Evolutionary conservation across 306 rosid species (phyloP).

Genomic region (Sicyos baderoa): DNA sequence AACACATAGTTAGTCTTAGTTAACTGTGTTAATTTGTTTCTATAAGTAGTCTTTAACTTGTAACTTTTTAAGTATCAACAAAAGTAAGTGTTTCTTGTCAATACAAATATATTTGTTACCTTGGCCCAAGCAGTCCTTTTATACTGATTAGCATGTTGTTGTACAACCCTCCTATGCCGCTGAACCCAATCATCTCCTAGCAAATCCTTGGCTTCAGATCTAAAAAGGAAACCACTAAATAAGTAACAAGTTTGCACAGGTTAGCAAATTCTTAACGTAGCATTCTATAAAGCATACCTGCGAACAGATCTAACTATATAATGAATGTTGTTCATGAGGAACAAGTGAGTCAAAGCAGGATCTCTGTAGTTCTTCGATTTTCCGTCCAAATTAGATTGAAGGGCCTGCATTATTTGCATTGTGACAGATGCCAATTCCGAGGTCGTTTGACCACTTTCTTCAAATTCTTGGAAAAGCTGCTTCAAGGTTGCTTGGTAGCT

Average conservation of each 20-base stretch:
- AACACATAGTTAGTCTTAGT: neutral
- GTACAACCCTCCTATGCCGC: constrained; percentile 81
- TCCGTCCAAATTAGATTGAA: constrained; percentile 87
- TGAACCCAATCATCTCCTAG: constrained; percentile 99
- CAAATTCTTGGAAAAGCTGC: constrained; percentile 90
- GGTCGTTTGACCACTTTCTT: constrained; percentile 46
- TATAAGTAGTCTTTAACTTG: neutral
- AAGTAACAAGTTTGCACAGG: constrained; percentile 18
- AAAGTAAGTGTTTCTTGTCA: neutral
- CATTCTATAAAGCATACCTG: constrained; percentile 37
- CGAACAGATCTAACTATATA: constrained; percentile 93
- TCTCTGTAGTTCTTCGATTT: constrained; percentile 93
- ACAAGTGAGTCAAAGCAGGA: constrained; percentile 67
- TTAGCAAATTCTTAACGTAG: constrained; percentile 15
- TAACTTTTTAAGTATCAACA: neutral
- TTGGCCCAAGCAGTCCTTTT: constrained; percentile 91
- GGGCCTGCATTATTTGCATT: constrained; percentile 89
- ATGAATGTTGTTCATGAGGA: constrained; percentile 96
- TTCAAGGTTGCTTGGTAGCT: constrained; percentile 93
- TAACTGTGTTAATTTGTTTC: neutral
- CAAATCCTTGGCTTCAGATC: constrained; percentile 98
- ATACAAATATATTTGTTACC: constrained; percentile 35
- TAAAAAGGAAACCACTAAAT: constrained; percentile 24
- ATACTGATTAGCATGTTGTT: constrained; percentile 94
- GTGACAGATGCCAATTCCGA: constrained; percentile 85